These are phyloP conservation scores for Apophysomyces elegans DNA, from an alignment of 371 early-diverging fungal species.

Conservation along the genomic window DNA sequence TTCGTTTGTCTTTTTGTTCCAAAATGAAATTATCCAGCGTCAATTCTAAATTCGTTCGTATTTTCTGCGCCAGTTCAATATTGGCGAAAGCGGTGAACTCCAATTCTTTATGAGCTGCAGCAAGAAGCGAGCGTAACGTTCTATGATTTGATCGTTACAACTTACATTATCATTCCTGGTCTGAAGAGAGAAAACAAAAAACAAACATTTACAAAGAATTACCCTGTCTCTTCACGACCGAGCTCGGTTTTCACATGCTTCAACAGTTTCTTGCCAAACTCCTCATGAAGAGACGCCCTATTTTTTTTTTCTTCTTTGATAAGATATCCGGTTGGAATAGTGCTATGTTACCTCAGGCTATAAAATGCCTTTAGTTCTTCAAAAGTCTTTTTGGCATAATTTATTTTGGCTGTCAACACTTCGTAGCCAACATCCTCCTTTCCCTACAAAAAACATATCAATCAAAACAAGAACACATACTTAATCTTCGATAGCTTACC, in stretches of 20 bases:
- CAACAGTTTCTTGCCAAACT: slow-evolving; percentile 79
- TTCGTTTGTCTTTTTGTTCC: slow-evolving; percentile 79
- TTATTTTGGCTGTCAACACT: slow-evolving; percentile 80
- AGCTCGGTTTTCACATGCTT: slow-evolving; percentile 79
- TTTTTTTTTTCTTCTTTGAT: no score
- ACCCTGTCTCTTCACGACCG: slow-evolving; percentile 91
- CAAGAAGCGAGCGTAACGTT: slow-evolving; percentile 68
- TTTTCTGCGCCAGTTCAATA: slow-evolving; percentile 76
- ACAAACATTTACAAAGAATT: slow-evolving; percentile 11
- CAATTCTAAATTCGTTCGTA: slow-evolving; percentile 76
- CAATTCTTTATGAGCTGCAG: slow-evolving; percentile 76
- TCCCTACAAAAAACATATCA: slow-evolving; percentile 48
- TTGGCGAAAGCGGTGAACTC: slow-evolving; percentile 80
- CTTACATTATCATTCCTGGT: no score
- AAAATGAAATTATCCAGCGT: slow-evolving; percentile 77
- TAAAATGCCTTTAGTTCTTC: slow-evolving; percentile 68
- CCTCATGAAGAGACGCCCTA: slow-evolving; percentile 84
- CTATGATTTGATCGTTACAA: slow-evolving; percentile 30
- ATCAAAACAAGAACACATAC: background rate
- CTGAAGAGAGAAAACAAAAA: no score
- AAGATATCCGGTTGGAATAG: no score
- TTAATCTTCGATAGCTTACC: slow-evolving; percentile 21
- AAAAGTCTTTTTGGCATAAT: slow-evolving; percentile 83
- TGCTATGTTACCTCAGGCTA: slow-evolving; percentile 29
- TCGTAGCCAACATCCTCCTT: slow-evolving; percentile 87